Evolutionary conservation across 495 filamentous ascomycete species (phyloP).

Genomic region (Aspergillus nanangensis): DNA sequence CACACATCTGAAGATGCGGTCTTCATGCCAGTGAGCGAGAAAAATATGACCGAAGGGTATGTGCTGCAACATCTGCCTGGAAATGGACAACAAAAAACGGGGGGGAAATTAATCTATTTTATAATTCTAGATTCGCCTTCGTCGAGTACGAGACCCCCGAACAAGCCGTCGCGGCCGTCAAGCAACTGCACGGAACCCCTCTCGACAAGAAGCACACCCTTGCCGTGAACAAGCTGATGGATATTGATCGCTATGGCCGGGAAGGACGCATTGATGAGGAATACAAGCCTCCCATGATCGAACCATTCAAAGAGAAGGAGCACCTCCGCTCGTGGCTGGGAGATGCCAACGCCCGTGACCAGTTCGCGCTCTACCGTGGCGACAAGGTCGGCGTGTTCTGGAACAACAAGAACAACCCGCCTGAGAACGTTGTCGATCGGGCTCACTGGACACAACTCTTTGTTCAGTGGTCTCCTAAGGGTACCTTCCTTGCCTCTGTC

Average conservation of each 20-base stretch:
- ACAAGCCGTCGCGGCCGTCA: slow-evolving; percentile 82
- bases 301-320: slow-evolving; percentile 83
- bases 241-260: slow-evolving; percentile 91
- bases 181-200: slow-evolving; percentile 73
- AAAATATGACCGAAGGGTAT: slow-evolving; percentile 79
- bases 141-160: slow-evolving; percentile 93
- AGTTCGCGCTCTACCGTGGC: slow-evolving; percentile 85
- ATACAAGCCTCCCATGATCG: slow-evolving; percentile 71
- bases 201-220: slow-evolving; percentile 96
- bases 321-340: slow-evolving; percentile 91
- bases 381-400: slow-evolving; percentile 93
- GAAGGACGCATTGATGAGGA: slow-evolving; percentile 91
- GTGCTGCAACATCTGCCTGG: slow-evolving; percentile 18
- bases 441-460: slow-evolving; percentile 96
- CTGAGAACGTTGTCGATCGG: slow-evolving; percentile 85
- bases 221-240: slow-evolving; percentile 94
- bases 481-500: slow-evolving; percentile 90
- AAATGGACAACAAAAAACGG: too few species aligned
- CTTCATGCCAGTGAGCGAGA: slow-evolving; percentile 86
- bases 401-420: slow-evolving; percentile 91
- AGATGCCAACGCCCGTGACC: slow-evolving; percentile 82
- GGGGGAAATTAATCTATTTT: slow-evolving; percentile 10
- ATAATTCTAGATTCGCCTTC: slow-evolving; percentile 70
- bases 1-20: slow-evolving; percentile 80
- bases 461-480: slow-evolving; percentile 94